A percentile compares a stretch with the other conserved stretches of the same genome.
Evolutionary conservation across 192 early-diverging fungal genomes (phyloP).

Genomic region (Pecoramyces ruminantium): DNA sequence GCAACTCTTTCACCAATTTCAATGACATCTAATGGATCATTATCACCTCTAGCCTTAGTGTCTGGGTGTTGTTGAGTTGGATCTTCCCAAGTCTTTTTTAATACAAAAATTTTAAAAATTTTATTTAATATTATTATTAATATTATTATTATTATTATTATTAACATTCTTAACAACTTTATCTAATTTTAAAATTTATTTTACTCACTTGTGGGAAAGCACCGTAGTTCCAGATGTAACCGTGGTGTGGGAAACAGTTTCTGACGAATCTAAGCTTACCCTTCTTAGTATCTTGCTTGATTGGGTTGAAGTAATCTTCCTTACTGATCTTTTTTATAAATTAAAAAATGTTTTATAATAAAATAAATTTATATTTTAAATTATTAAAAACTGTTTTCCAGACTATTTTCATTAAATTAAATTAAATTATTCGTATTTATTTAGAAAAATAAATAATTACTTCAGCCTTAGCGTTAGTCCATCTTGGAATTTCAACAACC

Average conservation of each 20-base stretch:
- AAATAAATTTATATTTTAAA: too few relatives aligned
- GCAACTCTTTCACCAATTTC: slow-evolving; percentile 95
- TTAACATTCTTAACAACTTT: too few relatives aligned
- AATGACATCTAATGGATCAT: slow-evolving; percentile 93
- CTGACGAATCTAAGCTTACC: slow-evolving; percentile 95
- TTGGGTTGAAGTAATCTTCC: slow-evolving; percentile 93
- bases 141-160: too few relatives aligned
- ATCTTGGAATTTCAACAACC: slow-evolving; percentile 95
- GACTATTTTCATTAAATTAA: too few relatives aligned
- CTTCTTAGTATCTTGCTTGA: slow-evolving; percentile 98
- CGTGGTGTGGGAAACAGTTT: slow-evolving; percentile 99
- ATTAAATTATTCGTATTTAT: too few relatives aligned
- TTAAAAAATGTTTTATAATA: too few relatives aligned
- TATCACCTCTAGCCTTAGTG: slow-evolving; percentile 91
- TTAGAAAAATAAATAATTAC: too few relatives aligned
- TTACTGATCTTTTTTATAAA: slow-evolving; percentile 56
- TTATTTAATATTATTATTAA: too few relatives aligned
- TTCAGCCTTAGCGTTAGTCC: slow-evolving; percentile 98
- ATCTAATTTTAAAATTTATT: too few relatives aligned
- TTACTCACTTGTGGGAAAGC: slow-evolving; percentile 77
- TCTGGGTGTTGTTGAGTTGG: slow-evolving; percentile 74
- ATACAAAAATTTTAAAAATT: too few relatives aligned
- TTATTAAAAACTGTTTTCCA: too few relatives aligned
- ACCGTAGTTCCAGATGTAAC: slow-evolving; percentile 99
- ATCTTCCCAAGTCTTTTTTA: slow-evolving; percentile 90